Percentiles rank a stretch among this genome's conserved stretches.
phyloP scores from a whole-genome alignment of 176 grass and related monocot genomes.

The Aegilops longissima region DNA sequence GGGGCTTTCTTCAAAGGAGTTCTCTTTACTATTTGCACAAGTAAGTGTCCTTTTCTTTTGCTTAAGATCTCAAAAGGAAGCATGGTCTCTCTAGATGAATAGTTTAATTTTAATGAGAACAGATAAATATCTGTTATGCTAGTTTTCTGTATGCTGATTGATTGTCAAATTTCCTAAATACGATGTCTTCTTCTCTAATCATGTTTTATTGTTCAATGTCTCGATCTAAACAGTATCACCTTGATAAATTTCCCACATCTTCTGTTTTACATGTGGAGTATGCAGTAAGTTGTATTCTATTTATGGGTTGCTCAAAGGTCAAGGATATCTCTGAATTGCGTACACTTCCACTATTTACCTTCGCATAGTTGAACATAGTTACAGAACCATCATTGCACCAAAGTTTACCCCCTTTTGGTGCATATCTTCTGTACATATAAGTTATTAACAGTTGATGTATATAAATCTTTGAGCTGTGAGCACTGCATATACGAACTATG shows the following conservation, averaged over 20 bases:
- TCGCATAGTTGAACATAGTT: background rate
- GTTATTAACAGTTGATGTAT: background rate
- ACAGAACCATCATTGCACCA: background rate
- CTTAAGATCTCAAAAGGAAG: slow-evolving; percentile 16
- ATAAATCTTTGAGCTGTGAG: background rate
- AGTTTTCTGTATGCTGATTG: background rate
- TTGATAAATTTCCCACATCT: too few relatives aligned
- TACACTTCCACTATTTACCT: background rate
- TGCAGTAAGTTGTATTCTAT: background rate
- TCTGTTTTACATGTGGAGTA: background rate
- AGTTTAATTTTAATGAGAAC: background rate
- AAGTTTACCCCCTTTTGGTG: background rate
- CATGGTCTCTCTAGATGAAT: background rate
- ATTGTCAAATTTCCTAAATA: background rate
- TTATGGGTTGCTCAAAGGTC: background rate
- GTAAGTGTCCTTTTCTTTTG: slow-evolving; percentile 38
- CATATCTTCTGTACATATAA: background rate
- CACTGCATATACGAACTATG: background rate
- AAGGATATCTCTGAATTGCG: background rate
- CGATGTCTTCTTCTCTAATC: too few relatives aligned
- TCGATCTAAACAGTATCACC: too few relatives aligned
- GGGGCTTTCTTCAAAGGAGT: slow-evolving; percentile 83
- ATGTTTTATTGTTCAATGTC: too few relatives aligned
- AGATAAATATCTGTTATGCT: slow-evolving; percentile 10
- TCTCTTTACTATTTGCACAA: slow-evolving; percentile 78